Evolutionary conservation across 495 filamentous ascomycete species (phyloP), one percentile per base, ranked within the genome.

Genomic region (Lepraria neglecta): DNA sequence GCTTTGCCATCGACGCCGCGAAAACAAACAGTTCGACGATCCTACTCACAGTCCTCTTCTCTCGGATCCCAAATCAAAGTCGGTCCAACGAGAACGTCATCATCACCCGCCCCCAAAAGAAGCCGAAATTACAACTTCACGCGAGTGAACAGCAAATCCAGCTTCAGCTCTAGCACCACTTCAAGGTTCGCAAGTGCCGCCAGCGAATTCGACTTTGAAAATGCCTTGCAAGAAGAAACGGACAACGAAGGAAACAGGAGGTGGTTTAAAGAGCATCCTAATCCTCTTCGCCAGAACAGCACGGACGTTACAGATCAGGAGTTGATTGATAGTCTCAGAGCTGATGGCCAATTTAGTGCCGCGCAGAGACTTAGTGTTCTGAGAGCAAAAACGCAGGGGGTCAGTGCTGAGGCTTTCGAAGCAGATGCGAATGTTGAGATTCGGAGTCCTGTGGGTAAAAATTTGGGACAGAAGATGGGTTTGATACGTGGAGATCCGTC

Each of bases 401-500:
- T 46, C 2, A 15, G n/a, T 24, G 28, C 9, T 6, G 48, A 21
- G 24, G 56, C 15, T 33, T 40, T 38, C 1, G 53, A 45, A 7
- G 56, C 58, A 17, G 64, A 95, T 95, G 0, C 74, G 73, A 35
- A 70, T 66, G 35, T 60, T 10, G 51, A 60, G 38, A 50, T 60
- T 60, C 40, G 4, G 76, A 78, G 30, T 90, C 82, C 6, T 82
- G 84, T 60, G 86, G 83, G 28, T 84, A 77, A 0, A 82, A 86
- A 58, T 77, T 78, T 53, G 42, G 50, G 48, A 14, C 53, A 50
- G 17, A 56, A 15, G 0, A 40, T 27, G 2, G 92, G 56, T 4
- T n/a, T 67, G 87, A 48, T 89, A 78, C 47, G 95, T 76, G 3
- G 91, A 89, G 48, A 97, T 73, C 91, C 96, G 95, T 76, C 95